phyloP scores from a whole-genome alignment of 2,329 filamentous ascomycete species.

The Calonectria pauciramosa region DNA sequence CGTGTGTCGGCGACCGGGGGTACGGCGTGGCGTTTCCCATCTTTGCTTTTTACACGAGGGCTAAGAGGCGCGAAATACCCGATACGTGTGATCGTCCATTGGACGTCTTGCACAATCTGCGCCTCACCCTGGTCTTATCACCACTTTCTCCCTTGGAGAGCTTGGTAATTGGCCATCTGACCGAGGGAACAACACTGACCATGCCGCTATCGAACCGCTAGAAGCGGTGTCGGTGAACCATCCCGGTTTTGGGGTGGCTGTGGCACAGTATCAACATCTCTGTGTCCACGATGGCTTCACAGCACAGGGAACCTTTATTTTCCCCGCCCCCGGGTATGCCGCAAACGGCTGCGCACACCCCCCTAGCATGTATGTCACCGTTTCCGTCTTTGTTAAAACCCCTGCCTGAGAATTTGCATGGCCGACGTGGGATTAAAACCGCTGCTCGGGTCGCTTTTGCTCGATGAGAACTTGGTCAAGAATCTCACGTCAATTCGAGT shows the following conservation, averaged over 20 bases:
- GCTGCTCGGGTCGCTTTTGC: constrained; percentile 35
- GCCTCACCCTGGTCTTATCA: constrained; percentile 48
- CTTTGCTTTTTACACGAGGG: constrained; percentile 41
- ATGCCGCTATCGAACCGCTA: constrained; percentile 48
- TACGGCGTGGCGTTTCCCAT: constrained; percentile 27
- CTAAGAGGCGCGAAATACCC: constrained; percentile 44
- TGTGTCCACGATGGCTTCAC: constrained; percentile 45
- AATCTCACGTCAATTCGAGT: constrained; percentile 28
- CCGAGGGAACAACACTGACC: constrained; percentile 40
- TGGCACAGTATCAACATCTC: constrained; percentile 46
- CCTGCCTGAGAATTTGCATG: constrained; percentile 41
- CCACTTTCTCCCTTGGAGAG: constrained; percentile 44
- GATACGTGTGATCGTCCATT: constrained; percentile 47
- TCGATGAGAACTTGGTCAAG: constrained; percentile 32
- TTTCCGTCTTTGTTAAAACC: constrained; percentile 45
- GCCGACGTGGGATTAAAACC: constrained; percentile 44
- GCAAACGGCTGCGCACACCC: constrained; percentile 43
- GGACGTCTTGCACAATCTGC: constrained; percentile 46
- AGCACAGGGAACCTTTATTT: constrained; percentile 46
- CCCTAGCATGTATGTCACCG: constrained; percentile 46
- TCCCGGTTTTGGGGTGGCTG: constrained; percentile 42
- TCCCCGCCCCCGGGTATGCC: constrained; percentile 43
- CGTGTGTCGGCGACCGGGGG: constrained; percentile 21
- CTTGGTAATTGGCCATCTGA: constrained; percentile 41
- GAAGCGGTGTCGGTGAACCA: constrained; percentile 48